A percentile compares a stretch with the other conserved stretches of the same genome.
Evolutionary conservation across 1,284 basidiomycete species (phyloP).

Genomic region (Quambalaria eucalypti): DNA sequence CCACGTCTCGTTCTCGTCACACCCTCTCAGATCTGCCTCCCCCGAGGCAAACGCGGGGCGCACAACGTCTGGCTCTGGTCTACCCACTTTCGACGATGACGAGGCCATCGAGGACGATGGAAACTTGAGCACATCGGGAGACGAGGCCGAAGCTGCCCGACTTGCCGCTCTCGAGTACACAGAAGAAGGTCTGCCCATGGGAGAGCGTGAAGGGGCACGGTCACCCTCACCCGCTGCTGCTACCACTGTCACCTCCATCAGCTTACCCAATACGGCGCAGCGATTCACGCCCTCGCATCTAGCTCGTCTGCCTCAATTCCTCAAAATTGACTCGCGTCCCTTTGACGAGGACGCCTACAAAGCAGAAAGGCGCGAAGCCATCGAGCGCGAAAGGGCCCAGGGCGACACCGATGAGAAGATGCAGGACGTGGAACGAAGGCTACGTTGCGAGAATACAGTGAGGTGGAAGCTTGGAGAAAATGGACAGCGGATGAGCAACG

Average conservation of each 20-base stretch:
- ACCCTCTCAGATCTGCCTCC: neutral
- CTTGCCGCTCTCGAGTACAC: slow-evolving; percentile 1
- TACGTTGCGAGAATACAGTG: neutral
- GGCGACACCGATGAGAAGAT: neutral
- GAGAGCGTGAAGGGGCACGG: neutral
- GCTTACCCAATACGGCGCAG: neutral
- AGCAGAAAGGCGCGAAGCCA: neutral
- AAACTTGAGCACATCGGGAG: neutral
- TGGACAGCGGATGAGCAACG: neutral
- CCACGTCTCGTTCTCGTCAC: neutral
- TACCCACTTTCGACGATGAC: neutral
- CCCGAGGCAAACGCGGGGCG: neutral
- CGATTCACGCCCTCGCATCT: neutral
- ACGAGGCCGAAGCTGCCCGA: neutral
- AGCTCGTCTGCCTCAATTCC: neutral
- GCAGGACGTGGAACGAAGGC: neutral
- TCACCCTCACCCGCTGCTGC: neutral
- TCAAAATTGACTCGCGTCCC: neutral
- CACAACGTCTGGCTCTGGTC: neutral
- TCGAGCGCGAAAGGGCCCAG: neutral
- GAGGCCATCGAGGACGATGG: neutral
- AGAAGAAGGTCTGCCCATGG: neutral
- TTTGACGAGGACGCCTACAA: neutral
- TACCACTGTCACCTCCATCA: neutral
- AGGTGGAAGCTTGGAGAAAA: neutral